Evolutionary conservation across 768 basidiomycete species (phyloP), one percentile per base, ranked within the genome.

Genomic region (Termitomyces sp.): DNA sequence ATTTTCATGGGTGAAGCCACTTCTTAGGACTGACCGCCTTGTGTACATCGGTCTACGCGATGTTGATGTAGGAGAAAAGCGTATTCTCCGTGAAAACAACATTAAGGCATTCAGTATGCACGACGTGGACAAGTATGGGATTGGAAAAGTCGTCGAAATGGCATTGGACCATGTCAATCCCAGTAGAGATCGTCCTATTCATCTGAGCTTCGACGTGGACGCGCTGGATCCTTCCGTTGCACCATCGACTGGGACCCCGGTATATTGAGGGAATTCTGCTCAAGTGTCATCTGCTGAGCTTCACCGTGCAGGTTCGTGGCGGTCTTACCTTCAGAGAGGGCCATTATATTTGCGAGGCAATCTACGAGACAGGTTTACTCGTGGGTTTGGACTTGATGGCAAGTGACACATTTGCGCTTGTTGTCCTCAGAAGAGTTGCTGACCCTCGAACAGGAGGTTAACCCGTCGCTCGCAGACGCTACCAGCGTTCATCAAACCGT

Each of bases 41-140:
- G 95, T 95, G n/a, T 98, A 97, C 75, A 96, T 98, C 66, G 96
- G 97, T 56, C 81, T 99, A 54, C 89, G 97, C 53, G 97, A 98
- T 70, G 73, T 99, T 54, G 97, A 98, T 66, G 72, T 78, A 3
- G 91, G 85, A 35, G 97, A 98, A 74, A 94, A 93, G 72, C 79
- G 78, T 57, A 89, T 98, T 65, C 78, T 98, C 45, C 86, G 80
- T 64, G 82, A 92, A 56, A 77, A 88, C 65, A 79, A 77, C 55
- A 92, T 95, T 77, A 91, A 88, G 69, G 88, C 85, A 9, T 95
- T 91, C 76, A 86, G 84, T 60, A 96, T 96, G 93, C 89, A 94
- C 68, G 90, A 98, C 61, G 81, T 95, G 59, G 89, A 89, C 64
- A 92, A 83, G 62, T 87, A 91, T 66, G 95, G 95, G 39, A 97